Base-by-base conservation (phyloP, 2,329 filamentous ascomycete species). In the Rutstroemia sydowiana region DNA sequence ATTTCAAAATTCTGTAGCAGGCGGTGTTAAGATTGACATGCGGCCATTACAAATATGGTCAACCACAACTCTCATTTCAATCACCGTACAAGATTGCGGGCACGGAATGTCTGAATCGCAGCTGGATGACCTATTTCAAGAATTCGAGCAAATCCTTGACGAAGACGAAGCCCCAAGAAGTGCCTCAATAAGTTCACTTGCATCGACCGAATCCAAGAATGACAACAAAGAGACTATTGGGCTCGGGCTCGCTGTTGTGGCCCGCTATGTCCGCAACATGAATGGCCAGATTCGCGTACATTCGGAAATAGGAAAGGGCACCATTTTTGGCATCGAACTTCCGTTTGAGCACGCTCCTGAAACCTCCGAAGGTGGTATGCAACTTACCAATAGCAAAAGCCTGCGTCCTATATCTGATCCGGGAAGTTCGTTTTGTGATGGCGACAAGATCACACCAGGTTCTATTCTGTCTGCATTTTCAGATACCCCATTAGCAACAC, bases 111-210 rank as follows among this genome's bases (percentile, higher is more conserved):
- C 57, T 1, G 60, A 62, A 45, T 16, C 45, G 31, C 78, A 73
- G 53, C 65, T 81, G 0, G 77, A 85, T 62, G 71, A 75, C 3
- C 65, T 80, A 1, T 82, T 82, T 55, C 72, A 74, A 46, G 78
- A 82, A 41, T 66, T 82, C 5, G 79, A 83, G 56, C 76, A 84
- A 59, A 77, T 84, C 14, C 73, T 70, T 46, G 71, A 68, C 1
- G 75, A 78, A 45, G 68, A 65, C 0, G 66, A 71, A 20, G 64
- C 68, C 11, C 34, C 53, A 57, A 26, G 47, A 49, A 16, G 43
- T 16, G 2, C 4, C 14, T 48, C 16, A 44, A 45, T 14, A 28
- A 23, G 14, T 11, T 6, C 6, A 36, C 51, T 31, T 48, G 28
- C 4, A 14, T 16, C 23, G 13, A n/a, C 46, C 1, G 51, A 57